Base-by-base conservation (phyloP, 495 filamentous ascomycete species). In the Penicillium lagena region DNA sequence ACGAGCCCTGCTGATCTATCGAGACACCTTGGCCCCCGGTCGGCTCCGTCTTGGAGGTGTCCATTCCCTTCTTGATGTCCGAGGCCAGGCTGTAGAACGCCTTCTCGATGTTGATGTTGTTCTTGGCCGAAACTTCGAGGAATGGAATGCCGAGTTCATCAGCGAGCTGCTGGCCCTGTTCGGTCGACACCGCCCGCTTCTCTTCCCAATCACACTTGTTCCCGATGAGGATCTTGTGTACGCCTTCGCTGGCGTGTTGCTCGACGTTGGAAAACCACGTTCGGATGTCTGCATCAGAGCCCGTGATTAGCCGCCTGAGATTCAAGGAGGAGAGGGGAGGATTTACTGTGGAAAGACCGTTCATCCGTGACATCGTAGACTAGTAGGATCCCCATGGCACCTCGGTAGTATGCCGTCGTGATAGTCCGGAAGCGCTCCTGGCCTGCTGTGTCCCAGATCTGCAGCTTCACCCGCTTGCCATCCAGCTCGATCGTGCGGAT, bases 201-300 rank as follows among this genome's bases (percentile, higher is more conserved):
- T 99, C 93, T 69, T 97, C 91, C 94, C 94, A 97, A 71, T 99
- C 93, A 70, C 93, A 98, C 71, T 99, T 99, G 77, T 99, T 99
- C 56, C 93, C 93, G 47, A 99, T 96, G 39, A 99, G 82, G 58
- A 99, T 97, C 75, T 97, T 99, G 82, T 97, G 95, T 53, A 99
- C 93, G 51, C 94, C 94, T 71, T 97, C 93, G 47, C 90, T 96
- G 39, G 94, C 93, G 71, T 99, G 94, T 65, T 97, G 91, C 62
- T 98, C 93, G 42, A 98, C 93, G 72, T 98, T 96, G 52, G 89
- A 90, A 66, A 98, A 98, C 93, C 93, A 98, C 43, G 93, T 96
- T 55, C 89, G 85, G 65, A 99, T 97, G 63, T 99, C 93, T 99
- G 22, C 22, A 22, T 22, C 4, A 3, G 2, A 22, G 22, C 22